Evolutionary conservation across 2,329 filamentous ascomycete genomes (phyloP).

Genomic region (Trichoderma sp.): DNA sequence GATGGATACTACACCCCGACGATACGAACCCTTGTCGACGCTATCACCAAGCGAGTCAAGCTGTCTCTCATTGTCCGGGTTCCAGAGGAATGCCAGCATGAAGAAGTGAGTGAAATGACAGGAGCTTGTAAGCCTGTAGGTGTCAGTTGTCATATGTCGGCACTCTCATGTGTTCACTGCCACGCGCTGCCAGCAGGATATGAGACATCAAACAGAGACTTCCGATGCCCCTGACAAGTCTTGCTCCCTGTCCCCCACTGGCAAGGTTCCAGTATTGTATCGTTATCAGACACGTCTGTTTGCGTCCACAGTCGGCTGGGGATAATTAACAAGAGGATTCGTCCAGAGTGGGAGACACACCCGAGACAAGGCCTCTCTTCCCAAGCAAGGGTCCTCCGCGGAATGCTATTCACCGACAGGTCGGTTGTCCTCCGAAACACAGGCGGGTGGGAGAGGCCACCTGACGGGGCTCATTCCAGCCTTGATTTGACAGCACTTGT

Average conservation of each 20-base stretch:
- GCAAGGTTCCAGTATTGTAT: background rate
- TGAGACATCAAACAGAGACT: conserved; percentile 21
- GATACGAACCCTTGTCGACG: background rate
- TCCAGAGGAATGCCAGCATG: conserved; percentile 1
- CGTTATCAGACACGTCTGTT: conserved; percentile 1
- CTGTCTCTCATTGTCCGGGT: conserved; percentile 1
- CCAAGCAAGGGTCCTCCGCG: background rate
- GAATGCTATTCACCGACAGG: conserved; percentile 22
- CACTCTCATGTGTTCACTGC: conserved; percentile 9
- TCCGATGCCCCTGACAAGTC: conserved; percentile 22
- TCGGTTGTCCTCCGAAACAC: conserved; percentile 1
- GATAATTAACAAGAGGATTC: background rate
- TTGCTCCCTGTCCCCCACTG: background rate
- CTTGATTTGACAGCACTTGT: conserved; percentile 1
- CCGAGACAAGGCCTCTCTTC: conserved; percentile 14
- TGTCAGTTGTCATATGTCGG: background rate
- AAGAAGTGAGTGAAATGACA: background rate
- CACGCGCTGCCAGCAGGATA: conserved; percentile 4
- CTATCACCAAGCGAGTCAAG: background rate
- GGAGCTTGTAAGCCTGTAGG: background rate
- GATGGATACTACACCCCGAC: background rate
- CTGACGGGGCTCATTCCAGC: conserved; percentile 18
- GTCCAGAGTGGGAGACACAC: conserved; percentile 1
- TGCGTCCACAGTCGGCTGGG: background rate
- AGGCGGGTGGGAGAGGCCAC: background rate